Base-by-base conservation (phyloP, 2,329 filamentous ascomycete genomes). In the Harringtonia aguacate region DNA sequence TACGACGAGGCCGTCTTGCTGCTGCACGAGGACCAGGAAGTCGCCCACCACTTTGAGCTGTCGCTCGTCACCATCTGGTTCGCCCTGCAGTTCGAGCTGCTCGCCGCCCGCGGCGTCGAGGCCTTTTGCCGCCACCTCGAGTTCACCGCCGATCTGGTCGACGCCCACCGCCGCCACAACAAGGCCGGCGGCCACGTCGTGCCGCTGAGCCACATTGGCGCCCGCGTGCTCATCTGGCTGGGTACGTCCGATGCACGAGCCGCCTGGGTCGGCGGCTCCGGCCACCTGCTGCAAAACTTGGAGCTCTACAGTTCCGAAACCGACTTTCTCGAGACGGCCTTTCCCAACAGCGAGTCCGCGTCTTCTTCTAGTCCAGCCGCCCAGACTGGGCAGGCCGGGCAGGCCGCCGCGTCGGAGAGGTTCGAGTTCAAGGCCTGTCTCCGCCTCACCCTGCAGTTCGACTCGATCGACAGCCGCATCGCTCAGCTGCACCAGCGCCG, bases 31-130 rank as follows among this genome's bases (percentile, higher is more conserved):
- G 43, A 45, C 43, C 43, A 45, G 38, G 38, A 37, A 18, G 43
- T 45, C 8, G 43, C 38, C 13, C 33, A 28, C 13, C 43, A 45
- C 33, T 37, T 45, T 30, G 43, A 45, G 38, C 43, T 27, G 9
- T 41, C 43, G 18, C 43, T 45, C n/a, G 33, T 41, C 4, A 45
- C 43, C 33, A 41, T 41, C 34, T 45, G 43, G 43, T 45, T 45
- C 24, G 18, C 6, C 17, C 38, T 45, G 33, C 43, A 45, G 43
- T 45, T 36, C 13, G 43, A 45, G 33, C 43, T 45, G 24, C 38
- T 45, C 17, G 38, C 37, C 14, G 43, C 43, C 13, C 37, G 34
- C 27, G 43, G 43, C 38, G 27, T 41, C 27, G 31, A 20, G 17
- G 27, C 24, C 31, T 45, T 45, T 14, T 45, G 31, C 38, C 31